Conservation (phyloP, 345 rosid genomes). For the Citrus sp. region DNA sequence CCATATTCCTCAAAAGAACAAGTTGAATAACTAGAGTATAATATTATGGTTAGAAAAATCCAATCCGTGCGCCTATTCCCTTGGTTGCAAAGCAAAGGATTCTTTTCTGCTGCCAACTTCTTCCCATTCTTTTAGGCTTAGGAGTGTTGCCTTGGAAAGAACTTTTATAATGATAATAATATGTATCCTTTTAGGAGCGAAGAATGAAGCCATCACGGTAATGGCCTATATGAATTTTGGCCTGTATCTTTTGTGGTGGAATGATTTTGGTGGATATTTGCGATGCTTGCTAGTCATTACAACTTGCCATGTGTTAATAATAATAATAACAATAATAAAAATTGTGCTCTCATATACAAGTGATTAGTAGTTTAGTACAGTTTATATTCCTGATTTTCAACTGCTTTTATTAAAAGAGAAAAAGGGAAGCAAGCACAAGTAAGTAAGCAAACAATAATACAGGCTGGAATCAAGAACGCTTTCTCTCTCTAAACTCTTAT, state of each 20-base stretch:
- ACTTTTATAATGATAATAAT: neutral
- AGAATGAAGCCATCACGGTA: neutral
- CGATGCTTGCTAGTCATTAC: neutral
- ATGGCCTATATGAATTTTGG: neutral
- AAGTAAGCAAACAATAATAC: constrained; percentile 26
- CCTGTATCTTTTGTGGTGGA: neutral
- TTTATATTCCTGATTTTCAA: neutral
- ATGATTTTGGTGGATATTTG: neutral
- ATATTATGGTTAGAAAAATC: neutral
- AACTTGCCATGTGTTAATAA: neutral
- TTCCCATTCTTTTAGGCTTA: neutral
- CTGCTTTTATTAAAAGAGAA: constrained; percentile 10
- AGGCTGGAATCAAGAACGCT: constrained; percentile 18
- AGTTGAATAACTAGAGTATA: constrained; percentile 7
- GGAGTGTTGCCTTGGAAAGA: neutral
- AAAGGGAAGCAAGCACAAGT: constrained; percentile 17
- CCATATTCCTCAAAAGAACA: constrained; percentile 8
- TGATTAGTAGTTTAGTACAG: neutral
- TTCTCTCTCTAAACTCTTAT: constrained; percentile 6
- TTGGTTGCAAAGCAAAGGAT: constrained; percentile 27
- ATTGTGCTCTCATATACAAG: neutral
- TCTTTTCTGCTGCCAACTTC: neutral
- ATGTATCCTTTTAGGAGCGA: neutral
- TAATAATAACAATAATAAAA: no score
- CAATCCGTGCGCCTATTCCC: constrained; percentile 10